Conservation (phyloP, 345 rosid genomes). For the Populus ilicifolia region DNA sequence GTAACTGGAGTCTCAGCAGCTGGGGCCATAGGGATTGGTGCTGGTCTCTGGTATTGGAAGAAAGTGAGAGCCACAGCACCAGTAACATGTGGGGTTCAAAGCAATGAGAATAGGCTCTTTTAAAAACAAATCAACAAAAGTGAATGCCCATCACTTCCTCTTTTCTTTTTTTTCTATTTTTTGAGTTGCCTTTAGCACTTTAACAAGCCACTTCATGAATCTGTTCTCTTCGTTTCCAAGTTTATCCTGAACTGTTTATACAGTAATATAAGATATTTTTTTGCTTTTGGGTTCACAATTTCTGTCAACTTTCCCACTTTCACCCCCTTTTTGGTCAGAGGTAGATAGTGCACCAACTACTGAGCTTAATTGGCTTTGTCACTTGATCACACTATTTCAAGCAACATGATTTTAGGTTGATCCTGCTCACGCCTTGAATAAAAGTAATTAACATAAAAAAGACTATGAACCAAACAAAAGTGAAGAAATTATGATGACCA, state of each 20-base stretch:
- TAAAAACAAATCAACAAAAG: slow-evolving; percentile 21
- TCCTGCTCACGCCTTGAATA: not conserved
- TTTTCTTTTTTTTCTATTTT: not conserved
- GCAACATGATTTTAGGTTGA: not conserved
- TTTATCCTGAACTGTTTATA: not conserved
- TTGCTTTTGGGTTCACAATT: not conserved
- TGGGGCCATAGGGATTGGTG: slow-evolving; percentile 67
- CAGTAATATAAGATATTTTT: not conserved
- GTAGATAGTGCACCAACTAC: not conserved
- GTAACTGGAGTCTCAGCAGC: slow-evolving; percentile 74
- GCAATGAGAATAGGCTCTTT: slow-evolving; percentile 79
- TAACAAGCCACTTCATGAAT: not conserved
- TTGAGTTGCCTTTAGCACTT: slow-evolving; percentile 14
- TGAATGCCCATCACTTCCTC: not conserved
- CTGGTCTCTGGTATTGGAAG: slow-evolving; percentile 68
- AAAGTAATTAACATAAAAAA: not conserved
- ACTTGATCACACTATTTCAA: not conserved
- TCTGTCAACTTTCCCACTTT: not conserved
- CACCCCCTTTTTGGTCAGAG: not conserved
- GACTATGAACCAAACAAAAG: not conserved
- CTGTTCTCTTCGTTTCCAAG: not conserved
- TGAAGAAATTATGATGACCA: too few relatives aligned
- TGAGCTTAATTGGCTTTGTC: not conserved
- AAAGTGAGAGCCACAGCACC: slow-evolving; percentile 80
- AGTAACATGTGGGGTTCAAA: slow-evolving; percentile 84